Percentiles rank a stretch among this genome's conserved stretches.
phyloP scores from a whole-genome alignment of 345 rosid genomes.

The Ailanthus altissimus region DNA sequence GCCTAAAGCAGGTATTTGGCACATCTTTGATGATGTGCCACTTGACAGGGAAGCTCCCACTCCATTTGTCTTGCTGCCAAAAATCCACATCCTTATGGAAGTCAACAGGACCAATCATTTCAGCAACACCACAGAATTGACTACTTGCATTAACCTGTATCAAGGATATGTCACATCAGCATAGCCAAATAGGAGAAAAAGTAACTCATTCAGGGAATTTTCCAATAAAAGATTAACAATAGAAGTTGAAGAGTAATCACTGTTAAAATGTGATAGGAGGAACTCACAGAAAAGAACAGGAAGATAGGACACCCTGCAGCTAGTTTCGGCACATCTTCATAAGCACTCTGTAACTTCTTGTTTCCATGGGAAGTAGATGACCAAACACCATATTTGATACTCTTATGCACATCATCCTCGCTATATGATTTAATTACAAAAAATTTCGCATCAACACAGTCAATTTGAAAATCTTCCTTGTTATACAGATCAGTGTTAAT shows the following conservation, averaged over 20 bases:
- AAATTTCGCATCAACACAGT: slow-evolving; percentile 65
- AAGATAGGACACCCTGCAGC: slow-evolving; percentile 69
- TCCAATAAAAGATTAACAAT: background rate
- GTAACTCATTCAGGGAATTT: background rate
- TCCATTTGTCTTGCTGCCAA: slow-evolving; percentile 99
- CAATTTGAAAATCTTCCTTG: slow-evolving; percentile 64
- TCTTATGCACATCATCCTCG: slow-evolving; percentile 98
- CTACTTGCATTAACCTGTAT: slow-evolving; percentile 94
- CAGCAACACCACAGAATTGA: slow-evolving; percentile 95
- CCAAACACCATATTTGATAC: slow-evolving; percentile 94
- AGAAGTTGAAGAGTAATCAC: background rate
- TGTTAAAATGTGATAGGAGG: background rate
- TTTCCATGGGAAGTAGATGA: slow-evolving; percentile 95
- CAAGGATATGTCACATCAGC: slow-evolving; percentile 21
- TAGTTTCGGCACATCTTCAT: slow-evolving; percentile 70
- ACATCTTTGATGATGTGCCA: slow-evolving; percentile 95
- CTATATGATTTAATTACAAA: slow-evolving; percentile 95
- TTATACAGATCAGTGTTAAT: slow-evolving; percentile 68
- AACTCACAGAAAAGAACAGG: slow-evolving; percentile 88
- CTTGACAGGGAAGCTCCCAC: slow-evolving; percentile 90
- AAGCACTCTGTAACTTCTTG: slow-evolving; percentile 82
- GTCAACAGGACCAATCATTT: slow-evolving; percentile 92
- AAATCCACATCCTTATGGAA: slow-evolving; percentile 82
- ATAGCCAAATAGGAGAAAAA: background rate
- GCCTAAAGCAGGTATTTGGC: slow-evolving; percentile 71